Base-by-base conservation (phyloP, 1,139 yeast genomes). In the Kazachstania sp. region DNA sequence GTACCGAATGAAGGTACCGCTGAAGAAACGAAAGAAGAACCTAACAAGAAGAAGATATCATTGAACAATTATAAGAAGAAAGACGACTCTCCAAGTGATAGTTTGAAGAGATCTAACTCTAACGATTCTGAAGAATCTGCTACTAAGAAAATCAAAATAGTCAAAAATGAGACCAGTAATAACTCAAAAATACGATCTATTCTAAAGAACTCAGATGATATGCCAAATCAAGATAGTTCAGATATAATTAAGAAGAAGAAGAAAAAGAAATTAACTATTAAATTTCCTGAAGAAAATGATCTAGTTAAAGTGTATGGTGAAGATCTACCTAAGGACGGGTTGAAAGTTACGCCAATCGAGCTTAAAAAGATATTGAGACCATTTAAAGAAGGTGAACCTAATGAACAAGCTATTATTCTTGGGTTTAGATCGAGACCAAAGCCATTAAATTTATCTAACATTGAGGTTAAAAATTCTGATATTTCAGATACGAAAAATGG, bases 301-400 rank as follows among this genome's bases (percentile, higher is more conserved):
- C 51, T 61, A 16, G 55, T 63, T 12, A 58, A 58, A 32, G 58
- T 64, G 1, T 64, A 56, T 49, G 68, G 68, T 47, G 66, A 63
- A 37, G 68, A 56, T 36, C 48, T 64, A 13, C 67, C 68, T 5
- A 44, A 45, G 29, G 48, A 51, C 2, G 68, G 68, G 36, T 43
- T 62, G 39, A 48, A 49, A 29, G 60, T 63, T 5, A 54, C 65
- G 2, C 64, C 67, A 13, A 49, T 45, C 8, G 57, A 61, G 34
- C 49, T 64, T 45, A 62, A 61, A 42, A 62, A 61, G 39, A 52
- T 63, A 4, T 48, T 64, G 28, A 61, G 61, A 43, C 67, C 67
- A 11, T 63, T 60, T 45, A 58, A 54, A 37, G 64, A 59, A 36
- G 66, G 66, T 26, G 66, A 62, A 50, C 67, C 68, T 13, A 54